phyloP scores from a whole-genome alignment of 345 rosid species.

The Citrus maxima region DNA sequence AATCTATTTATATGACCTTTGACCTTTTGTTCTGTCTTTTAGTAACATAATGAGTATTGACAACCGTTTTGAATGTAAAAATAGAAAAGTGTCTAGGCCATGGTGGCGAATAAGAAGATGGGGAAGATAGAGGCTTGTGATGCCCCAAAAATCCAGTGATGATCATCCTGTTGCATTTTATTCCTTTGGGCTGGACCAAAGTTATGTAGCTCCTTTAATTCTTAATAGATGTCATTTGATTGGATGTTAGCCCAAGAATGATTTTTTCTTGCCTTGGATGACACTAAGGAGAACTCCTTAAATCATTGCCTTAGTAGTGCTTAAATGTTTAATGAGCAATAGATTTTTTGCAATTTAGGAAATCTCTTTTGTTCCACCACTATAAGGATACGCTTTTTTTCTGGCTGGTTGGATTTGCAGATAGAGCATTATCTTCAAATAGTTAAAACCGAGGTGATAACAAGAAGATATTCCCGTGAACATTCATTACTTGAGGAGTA shows the following conservation, averaged over 20 bases:
- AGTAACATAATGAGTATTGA: no score
- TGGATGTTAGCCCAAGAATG: background rate
- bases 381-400: background rate
- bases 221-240: background rate
- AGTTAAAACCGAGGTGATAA: slow-evolving; percentile 86
- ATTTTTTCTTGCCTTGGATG: background rate
- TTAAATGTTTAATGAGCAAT: background rate
- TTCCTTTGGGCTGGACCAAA: background rate
- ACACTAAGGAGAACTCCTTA: background rate
- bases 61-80: background rate
- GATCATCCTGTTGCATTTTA: background rate
- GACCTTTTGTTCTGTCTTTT: background rate
- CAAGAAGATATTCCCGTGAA: slow-evolving; percentile 39
- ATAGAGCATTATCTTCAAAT: slow-evolving; percentile 96
- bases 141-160: background rate
- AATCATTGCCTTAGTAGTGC: background rate
- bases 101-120: background rate
- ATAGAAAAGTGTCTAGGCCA: background rate
- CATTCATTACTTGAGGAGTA: slow-evolving; percentile 68
- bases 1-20: background rate
- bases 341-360: background rate
- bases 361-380: background rate
- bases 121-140: background rate
- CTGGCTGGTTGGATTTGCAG: slow-evolving; percentile 41
- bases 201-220: background rate